These are phyloP conservation scores for Macroventuria anomochaeta DNA, from an alignment of 2,329 filamentous ascomycete species.

Conservation along the genomic window DNA sequence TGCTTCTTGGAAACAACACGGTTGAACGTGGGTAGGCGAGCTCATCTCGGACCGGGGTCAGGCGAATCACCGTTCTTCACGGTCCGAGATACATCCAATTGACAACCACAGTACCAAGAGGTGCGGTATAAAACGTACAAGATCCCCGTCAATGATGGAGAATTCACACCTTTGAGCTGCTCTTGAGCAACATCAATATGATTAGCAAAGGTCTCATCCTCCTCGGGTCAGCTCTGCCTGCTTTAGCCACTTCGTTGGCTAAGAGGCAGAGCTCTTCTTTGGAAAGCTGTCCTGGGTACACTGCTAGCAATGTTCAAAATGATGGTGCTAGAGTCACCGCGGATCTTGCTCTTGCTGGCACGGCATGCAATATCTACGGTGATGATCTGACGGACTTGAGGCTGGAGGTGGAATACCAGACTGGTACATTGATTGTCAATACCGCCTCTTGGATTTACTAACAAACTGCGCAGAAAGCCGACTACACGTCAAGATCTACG, in stretches of 20 bases:
- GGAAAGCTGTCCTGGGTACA: constrained; percentile 69
- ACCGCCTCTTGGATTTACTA: constrained; percentile 62
- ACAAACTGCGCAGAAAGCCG: constrained; percentile 58
- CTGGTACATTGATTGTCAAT: constrained; percentile 57
- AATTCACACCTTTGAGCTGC: neutral
- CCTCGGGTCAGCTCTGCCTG: constrained; percentile 30
- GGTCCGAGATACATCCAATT: constrained; percentile 30
- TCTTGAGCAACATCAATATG: constrained; percentile 27
- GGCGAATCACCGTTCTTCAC: constrained; percentile 13
- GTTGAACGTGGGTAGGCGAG: neutral
- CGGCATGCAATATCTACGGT: constrained; percentile 67
- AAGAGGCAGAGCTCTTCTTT: constrained; percentile 30
- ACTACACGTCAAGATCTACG: constrained; percentile 75
- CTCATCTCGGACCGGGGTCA: constrained; percentile 21
- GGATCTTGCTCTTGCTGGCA: constrained; percentile 70
- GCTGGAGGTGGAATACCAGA: constrained; percentile 66
- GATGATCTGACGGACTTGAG: constrained; percentile 62
- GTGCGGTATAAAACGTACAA: constrained; percentile 4
- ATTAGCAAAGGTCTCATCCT: constrained; percentile 32
- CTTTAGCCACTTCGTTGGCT: constrained; percentile 23
- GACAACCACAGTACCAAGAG: neutral
- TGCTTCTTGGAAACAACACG: constrained; percentile 3
- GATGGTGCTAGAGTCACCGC: constrained; percentile 67
- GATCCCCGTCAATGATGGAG: neutral
- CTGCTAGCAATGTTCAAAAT: constrained; percentile 64